phyloP scores from a whole-genome alignment of 495 filamentous ascomycete genomes.

The Penicillium cinerascens region DNA sequence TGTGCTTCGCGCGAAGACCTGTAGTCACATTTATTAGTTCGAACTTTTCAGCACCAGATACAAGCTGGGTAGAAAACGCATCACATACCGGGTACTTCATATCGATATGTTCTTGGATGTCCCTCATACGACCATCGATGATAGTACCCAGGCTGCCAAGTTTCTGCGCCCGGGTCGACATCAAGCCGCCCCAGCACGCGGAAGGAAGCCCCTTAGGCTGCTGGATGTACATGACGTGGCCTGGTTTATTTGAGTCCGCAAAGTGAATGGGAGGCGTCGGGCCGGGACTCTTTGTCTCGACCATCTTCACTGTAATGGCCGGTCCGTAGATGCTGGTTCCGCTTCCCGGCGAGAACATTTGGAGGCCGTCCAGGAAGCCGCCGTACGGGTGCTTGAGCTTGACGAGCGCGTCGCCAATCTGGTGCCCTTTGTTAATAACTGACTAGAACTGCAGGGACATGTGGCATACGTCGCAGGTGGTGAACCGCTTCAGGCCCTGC shows the following conservation, averaged over 20 bases:
- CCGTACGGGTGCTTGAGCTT: slow-evolving; percentile 27
- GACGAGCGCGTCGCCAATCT: slow-evolving; percentile 30
- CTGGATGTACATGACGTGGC: slow-evolving; percentile 23
- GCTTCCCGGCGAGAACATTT: slow-evolving; percentile 11
- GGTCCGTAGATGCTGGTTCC: slow-evolving; percentile 20
- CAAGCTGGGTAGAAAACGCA: background rate
- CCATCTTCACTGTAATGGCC: slow-evolving; percentile 28
- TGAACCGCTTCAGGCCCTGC: slow-evolving; percentile 12
- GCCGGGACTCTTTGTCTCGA: slow-evolving; percentile 22
- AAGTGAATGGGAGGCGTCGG: slow-evolving; percentile 16
- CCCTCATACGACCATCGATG: slow-evolving; percentile 14
- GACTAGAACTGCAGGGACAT: background rate
- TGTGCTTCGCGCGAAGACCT: slow-evolving; percentile 18
- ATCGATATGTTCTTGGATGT: slow-evolving; percentile 12
- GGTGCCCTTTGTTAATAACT: background rate
- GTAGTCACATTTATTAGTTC: background rate
- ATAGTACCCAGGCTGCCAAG: slow-evolving; percentile 8
- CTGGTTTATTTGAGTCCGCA: slow-evolving; percentile 16
- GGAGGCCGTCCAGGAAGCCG: slow-evolving; percentile 22
- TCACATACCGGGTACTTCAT: slow-evolving; percentile 13
- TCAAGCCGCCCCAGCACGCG: slow-evolving; percentile 18
- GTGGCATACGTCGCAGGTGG: slow-evolving; percentile 18
- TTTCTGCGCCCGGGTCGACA: slow-evolving; percentile 17
- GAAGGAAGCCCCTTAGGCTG: slow-evolving; percentile 18
- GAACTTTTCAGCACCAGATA: background rate